Evolutionary conservation across 2,329 filamentous ascomycete genomes (phyloP), one percentile per base, ranked within the genome.

Genomic region (Arthrinium puccinioides): DNA sequence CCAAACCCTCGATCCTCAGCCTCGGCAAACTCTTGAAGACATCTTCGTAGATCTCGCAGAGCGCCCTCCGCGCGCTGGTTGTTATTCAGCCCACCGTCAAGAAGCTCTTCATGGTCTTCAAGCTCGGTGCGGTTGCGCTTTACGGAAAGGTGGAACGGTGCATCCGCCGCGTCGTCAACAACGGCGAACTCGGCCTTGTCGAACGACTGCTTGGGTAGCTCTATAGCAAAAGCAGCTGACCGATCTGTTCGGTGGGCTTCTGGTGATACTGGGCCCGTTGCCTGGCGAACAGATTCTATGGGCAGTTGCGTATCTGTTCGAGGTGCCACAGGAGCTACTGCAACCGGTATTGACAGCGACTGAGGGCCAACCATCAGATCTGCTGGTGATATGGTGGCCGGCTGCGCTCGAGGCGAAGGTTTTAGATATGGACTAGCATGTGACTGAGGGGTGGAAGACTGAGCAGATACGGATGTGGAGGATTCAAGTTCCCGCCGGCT

Each of bases 21-120:
- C 45, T 85, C 75, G 47, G 89, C 87, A 13, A 95, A 72, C 18
- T 81, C 77, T 37, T 78, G 69, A 4, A 94, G 66, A 32, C 88
- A 72, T 25, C 74, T 73, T 39, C 83, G 75, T 10, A 98, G 64
- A 38, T 81, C 79, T 37, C 81, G 66, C 31, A 89, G 70, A 29
- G 86, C 83, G 9, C 77, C 72, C 49, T 95, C 82, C 5, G 83
- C 84, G 51, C 88, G 81, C 49, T 94, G 82, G 35, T 83, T 82
- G 57, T 95, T 86, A 52, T 94, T 87, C 3, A 87, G 66, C 28
- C 76, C 78, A 30, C 81, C 62, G 13, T 76, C 69, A 15, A 82
- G 64, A 3, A 76, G 59, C 34, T 74, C 76, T 38, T 76, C 72
- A 10, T 74, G 69, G 7, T 67, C 70, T 34, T 73, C 66, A 15